A percentile compares a stretch with the other conserved stretches of the same genome.
These are phyloP conservation scores for Mortierella sp. DNA, from an alignment of 371 early-diverging fungal species.

Conservation along the genomic window DNA sequence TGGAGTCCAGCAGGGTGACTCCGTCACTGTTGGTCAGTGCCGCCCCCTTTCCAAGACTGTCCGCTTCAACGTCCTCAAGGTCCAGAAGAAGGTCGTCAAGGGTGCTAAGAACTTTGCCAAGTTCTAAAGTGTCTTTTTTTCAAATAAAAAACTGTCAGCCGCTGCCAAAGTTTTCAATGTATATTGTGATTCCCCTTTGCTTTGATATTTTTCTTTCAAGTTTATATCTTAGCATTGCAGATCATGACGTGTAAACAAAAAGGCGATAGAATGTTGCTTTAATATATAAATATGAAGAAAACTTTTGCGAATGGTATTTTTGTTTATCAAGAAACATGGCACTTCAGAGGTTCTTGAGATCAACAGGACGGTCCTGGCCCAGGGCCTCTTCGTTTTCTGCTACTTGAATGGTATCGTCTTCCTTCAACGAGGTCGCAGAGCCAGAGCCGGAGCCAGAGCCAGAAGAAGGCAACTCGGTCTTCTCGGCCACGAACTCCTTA, in stretches of 20 bases:
- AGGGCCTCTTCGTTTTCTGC: neutral
- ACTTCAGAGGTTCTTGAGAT: conserved; percentile 1
- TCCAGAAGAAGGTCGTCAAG: conserved; percentile 87
- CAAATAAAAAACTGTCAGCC: conserved; percentile 18
- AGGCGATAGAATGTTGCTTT: too few relatives aligned
- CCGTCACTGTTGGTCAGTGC: conserved; percentile 57
- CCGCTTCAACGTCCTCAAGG: conserved; percentile 99
- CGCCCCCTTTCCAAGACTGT: conserved; percentile 95
- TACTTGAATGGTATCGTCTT: neutral
- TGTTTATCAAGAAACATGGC: neutral
- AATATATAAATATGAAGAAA: too few relatives aligned
- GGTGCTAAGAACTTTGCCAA: conserved; percentile 95
- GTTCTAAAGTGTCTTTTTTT: conserved; percentile 69
- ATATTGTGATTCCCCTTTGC: neutral
- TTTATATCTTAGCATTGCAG: too few relatives aligned
- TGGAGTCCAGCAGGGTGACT: conserved; percentile 79
- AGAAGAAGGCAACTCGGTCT: neutral
- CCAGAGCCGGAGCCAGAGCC: neutral
- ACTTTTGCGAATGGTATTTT: neutral
- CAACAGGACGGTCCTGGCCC: neutral
- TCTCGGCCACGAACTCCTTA: conserved; percentile 1
- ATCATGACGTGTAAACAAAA: too few relatives aligned
- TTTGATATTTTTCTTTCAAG: neutral
- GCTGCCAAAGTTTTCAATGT: conserved; percentile 7
- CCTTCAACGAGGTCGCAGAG: neutral